Base-by-base conservation (phyloP, 441 rosid species). In the Aleurites moluccanus region DNA sequence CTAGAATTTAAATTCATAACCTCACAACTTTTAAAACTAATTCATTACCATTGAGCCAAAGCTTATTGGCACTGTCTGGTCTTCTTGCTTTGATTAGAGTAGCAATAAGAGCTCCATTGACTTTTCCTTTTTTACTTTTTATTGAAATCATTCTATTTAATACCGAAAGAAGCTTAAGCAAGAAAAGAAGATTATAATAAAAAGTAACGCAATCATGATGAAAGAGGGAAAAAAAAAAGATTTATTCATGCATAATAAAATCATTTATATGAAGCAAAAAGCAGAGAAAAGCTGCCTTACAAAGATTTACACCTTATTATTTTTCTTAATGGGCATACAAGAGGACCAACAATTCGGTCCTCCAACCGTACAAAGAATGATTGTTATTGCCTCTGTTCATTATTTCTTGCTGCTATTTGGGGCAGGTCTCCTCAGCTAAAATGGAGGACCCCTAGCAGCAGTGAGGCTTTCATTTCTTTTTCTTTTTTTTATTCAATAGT, bases 341-440 rank as follows among this genome's bases (percentile, higher is more conserved):
- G 78, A 73, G 83, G 72, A 70, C 82, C 64, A 71, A 68, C 49
- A 62, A 73, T 42, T 49, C 62, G 49, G 81, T 79, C 72, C 80
- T 74, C 80, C 73, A 74, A 75, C 80, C 78, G 64, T 69, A 75
- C 76, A 84, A 86, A 84, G 79, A 87, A 84, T 79, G 80, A 44
- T 45, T 30, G 47, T 77, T 44, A 60, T 33, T 60, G 60, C 25
- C 57, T 64, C 20, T 52, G 45, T 72, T 44, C 72, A 16, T 30
- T 77, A 73, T 61, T 72, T 59, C 75, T 71, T 56, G 7, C 42
- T 14, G 45, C 73, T 38, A 33, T 30, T 63, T 25, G 65, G 68
- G 63, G n/a, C 64, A 66, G 45, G 33, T 52, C 57, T 75, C 77
- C 77, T 33, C 4, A 23, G 57, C 71, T 27, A 56, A 72, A 81